These are phyloP conservation scores for Mucor piriformis DNA, from an alignment of 371 early-diverging fungal species.

Conservation along the genomic window DNA sequence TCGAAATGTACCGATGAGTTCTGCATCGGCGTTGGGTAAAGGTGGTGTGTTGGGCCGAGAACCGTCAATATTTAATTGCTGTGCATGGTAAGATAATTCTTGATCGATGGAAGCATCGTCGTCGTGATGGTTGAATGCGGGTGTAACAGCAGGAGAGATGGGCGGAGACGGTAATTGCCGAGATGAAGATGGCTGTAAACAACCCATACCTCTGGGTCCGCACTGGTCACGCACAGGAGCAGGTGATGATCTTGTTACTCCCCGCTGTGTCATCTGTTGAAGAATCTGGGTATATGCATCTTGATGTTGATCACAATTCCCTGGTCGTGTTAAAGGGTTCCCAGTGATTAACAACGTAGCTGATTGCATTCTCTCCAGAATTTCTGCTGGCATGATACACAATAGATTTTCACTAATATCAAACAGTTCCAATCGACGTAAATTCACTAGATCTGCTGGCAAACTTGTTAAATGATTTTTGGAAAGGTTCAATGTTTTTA, in stretches of 20 bases:
- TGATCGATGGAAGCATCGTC: constrained; percentile 50
- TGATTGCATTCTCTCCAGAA: constrained; percentile 56
- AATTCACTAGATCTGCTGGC: constrained; percentile 59
- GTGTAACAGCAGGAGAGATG: too few relatives aligned
- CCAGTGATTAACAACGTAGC: constrained; percentile 62
- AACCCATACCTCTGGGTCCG: constrained; percentile 47
- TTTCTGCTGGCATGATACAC: constrained; percentile 65
- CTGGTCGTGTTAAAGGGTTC: constrained; percentile 62
- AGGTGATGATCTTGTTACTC: constrained; percentile 41
- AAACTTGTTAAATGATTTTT: constrained; percentile 62
- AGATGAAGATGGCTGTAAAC: constrained; percentile 28
- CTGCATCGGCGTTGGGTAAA: constrained; percentile 2
- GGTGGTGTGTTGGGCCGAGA: constrained; percentile 34
- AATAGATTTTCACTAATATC: constrained; percentile 66
- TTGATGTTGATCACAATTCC: constrained; percentile 43
- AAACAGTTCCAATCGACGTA: constrained; percentile 54
- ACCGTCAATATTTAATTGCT: constrained; percentile 43
- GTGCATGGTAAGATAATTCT: constrained; percentile 47
- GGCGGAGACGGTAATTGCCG: neutral
- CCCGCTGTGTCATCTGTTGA: constrained; percentile 54
- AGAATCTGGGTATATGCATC: constrained; percentile 55
- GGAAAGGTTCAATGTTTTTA: constrained; percentile 56
- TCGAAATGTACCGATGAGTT: constrained; percentile 16
- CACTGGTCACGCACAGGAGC: constrained; percentile 23
- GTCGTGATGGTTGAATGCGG: constrained; percentile 23